These are phyloP conservation scores for Zostera marina DNA, from an alignment of 116 monocot species.

Conservation along the genomic window DNA sequence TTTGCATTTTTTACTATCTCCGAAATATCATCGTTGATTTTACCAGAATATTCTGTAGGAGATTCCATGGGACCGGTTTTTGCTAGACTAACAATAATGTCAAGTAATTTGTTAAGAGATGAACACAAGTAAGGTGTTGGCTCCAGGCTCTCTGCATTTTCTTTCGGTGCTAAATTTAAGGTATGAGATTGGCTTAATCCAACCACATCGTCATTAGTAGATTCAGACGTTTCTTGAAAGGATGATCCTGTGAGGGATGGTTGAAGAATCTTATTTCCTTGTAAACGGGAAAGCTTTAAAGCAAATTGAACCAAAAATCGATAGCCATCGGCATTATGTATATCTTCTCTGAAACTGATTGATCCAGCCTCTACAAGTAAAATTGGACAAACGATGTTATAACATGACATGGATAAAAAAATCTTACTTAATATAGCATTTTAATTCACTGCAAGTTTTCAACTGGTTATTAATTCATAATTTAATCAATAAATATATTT, in stretches of 20 bases:
- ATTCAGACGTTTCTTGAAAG: slow-evolving; percentile 8
- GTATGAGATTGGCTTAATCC: slow-evolving; percentile 1
- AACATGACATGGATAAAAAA: background rate
- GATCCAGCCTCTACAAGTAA: slow-evolving; percentile 57
- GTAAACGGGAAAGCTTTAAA: slow-evolving; percentile 52
- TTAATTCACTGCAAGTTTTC: background rate
- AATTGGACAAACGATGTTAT: background rate
- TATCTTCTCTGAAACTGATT: slow-evolving; percentile 74
- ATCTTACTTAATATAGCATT: background rate
- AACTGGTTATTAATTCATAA: too few species aligned
- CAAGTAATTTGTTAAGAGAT: slow-evolving; percentile 64
- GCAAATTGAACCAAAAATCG: slow-evolving; percentile 98
- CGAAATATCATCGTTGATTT: slow-evolving; percentile 40
- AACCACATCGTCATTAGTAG: slow-evolving; percentile 1
- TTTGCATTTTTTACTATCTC: slow-evolving; percentile 47
- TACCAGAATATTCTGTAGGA: slow-evolving; percentile 31
- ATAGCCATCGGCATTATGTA: slow-evolving; percentile 99
- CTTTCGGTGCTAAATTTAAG: slow-evolving; percentile 3
- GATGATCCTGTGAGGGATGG: slow-evolving; percentile 14
- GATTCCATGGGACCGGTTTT: slow-evolving; percentile 68
- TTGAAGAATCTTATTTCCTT: slow-evolving; percentile 25
- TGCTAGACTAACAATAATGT: slow-evolving; percentile 88
- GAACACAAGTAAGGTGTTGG: slow-evolving; percentile 54
- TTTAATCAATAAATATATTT: too few species aligned
- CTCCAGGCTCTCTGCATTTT: slow-evolving; percentile 16